Evolutionary conservation across 169 alveolate genomes (phyloP).

Genomic region (Babesia gibsoni): DNA sequence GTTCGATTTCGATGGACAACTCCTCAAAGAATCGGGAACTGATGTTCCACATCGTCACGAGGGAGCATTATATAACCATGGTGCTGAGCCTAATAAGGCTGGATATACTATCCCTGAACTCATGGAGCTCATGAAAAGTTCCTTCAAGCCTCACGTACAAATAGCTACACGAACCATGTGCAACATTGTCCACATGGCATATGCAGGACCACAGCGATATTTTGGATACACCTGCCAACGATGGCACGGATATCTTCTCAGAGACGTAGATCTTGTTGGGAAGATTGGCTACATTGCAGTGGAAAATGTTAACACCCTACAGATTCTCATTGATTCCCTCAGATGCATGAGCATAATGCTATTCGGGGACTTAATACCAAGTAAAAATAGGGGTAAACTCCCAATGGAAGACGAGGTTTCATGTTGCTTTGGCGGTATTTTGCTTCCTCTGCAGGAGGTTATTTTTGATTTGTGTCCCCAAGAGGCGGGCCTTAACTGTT

Average conservation of each 20-base stretch:
- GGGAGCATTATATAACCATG: constrained; percentile 70
- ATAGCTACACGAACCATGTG: constrained; percentile 56
- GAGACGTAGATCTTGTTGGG: constrained; percentile 52
- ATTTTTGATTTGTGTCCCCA: constrained; percentile 20
- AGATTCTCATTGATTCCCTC: constrained; percentile 24
- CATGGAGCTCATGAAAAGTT: constrained; percentile 67
- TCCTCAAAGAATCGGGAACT: constrained; percentile 35
- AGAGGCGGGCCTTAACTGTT: constrained; percentile 20
- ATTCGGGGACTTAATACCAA: constrained; percentile 18
- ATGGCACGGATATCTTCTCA: constrained; percentile 45
- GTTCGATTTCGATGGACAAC: constrained; percentile 68
- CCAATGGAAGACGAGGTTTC: not conserved
- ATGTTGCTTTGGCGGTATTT: not conserved
- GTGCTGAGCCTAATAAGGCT: constrained; percentile 67
- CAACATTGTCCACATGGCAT: constrained; percentile 26
- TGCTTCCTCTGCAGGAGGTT: constrained; percentile 41
- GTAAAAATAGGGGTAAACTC: not conserved
- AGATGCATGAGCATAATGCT: constrained; percentile 35
- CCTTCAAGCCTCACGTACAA: constrained; percentile 69
- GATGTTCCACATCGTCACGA: constrained; percentile 45
- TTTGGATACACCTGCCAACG: constrained; percentile 38
- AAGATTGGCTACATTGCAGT: constrained; percentile 17
- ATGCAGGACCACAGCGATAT: not conserved
- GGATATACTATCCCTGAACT: constrained; percentile 78
- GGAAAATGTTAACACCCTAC: not conserved